A percentile compares a stretch with the other conserved stretches of the same genome.
phyloP scores from a whole-genome alignment of 2,329 filamentous ascomycete genomes.

The Aspergillus sp. region DNA sequence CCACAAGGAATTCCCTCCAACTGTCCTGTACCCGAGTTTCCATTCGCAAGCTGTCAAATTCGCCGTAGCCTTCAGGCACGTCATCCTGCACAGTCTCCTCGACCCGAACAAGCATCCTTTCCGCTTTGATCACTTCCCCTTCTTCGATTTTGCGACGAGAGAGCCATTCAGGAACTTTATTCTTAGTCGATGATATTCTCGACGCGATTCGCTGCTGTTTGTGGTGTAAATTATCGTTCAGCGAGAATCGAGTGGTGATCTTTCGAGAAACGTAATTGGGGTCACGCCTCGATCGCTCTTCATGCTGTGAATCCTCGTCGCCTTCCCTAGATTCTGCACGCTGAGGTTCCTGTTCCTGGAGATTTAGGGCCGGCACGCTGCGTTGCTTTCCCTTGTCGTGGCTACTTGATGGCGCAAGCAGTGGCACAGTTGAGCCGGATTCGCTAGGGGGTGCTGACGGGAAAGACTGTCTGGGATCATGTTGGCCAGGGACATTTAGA shows the following conservation, averaged over 20 bases:
- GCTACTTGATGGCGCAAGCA: constrained; percentile 31
- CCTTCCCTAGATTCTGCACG: constrained; percentile 29
- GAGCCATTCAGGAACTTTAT: constrained; percentile 40
- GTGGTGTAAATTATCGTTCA: constrained; percentile 49
- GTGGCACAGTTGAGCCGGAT: constrained; percentile 38
- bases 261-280: constrained; percentile 28
- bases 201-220: constrained; percentile 46
- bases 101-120: constrained; percentile 69
- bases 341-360: constrained; percentile 42
- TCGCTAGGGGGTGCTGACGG: constrained; percentile 34
- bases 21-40: constrained; percentile 64
- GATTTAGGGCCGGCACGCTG: constrained; percentile 23
- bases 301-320: constrained; percentile 20
- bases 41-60: constrained; percentile 64
- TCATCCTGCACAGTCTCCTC: constrained; percentile 57
- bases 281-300: constrained; percentile 22
- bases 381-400: constrained; percentile 29
- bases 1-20: constrained; percentile 67
- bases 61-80: constrained; percentile 64
- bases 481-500: constrained; percentile 23
- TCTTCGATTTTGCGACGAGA: constrained; percentile 50
- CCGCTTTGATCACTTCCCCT: constrained; percentile 69
- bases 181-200: constrained; percentile 42
- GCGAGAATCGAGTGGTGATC: constrained; percentile 49
- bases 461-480: constrained; percentile 28